phyloP scores from a whole-genome alignment of 257 asterid species.

The Solanum chilense region DNA sequence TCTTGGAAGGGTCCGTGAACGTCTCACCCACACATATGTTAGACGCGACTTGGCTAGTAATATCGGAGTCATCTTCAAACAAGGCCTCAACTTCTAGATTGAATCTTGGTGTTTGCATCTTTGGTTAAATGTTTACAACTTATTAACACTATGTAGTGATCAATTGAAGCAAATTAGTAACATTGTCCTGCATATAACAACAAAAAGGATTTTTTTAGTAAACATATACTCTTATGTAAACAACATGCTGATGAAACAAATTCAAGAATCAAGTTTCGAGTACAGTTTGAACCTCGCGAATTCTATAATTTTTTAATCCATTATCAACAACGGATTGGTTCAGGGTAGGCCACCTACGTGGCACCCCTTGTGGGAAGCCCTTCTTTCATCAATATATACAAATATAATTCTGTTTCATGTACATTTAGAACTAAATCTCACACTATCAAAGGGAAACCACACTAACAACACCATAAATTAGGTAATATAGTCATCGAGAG shows the following conservation, averaged over 20 bases:
- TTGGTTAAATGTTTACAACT: not conserved
- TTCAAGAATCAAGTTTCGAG: not conserved
- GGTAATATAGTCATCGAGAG: not conserved
- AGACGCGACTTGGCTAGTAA: constrained; percentile 27
- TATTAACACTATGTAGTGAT: not conserved
- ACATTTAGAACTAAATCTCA: not conserved
- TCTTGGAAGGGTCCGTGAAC: not conserved
- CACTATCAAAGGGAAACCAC: not conserved
- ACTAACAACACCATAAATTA: not conserved
- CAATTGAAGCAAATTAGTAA: not conserved
- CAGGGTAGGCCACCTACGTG: not conserved
- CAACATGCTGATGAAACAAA: not conserved
- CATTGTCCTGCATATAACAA: not conserved
- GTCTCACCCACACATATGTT: constrained; percentile 23
- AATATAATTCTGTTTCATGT: not conserved
- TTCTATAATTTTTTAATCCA: not conserved
- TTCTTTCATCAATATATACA: not conserved
- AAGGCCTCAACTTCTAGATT: constrained; percentile 22
- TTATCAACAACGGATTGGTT: not conserved
- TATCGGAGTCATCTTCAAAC: constrained; percentile 19
- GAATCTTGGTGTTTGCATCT: constrained; percentile 25
- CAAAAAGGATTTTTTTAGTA: not conserved
- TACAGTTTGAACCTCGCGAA: not conserved
- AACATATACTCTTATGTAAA: not conserved
- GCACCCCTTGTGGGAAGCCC: not conserved